phyloP scores from a whole-genome alignment of 75 land plant species.

The Isoetes taiwanensis region DNA sequence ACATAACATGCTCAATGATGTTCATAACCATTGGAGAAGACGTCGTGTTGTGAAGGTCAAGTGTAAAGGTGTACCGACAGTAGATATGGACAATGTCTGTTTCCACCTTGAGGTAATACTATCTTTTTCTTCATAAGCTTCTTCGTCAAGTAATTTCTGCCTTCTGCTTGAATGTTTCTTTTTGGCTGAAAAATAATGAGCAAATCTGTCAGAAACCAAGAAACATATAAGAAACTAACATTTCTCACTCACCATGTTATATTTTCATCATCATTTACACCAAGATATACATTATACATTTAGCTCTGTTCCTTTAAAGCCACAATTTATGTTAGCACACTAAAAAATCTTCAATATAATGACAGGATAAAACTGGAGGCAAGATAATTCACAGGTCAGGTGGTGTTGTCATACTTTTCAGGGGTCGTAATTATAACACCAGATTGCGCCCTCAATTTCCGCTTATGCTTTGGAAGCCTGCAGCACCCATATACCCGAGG shows the following conservation, averaged over 20 bases:
- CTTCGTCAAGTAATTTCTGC: not conserved
- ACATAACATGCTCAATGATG: constrained; percentile 88
- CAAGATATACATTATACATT: no score
- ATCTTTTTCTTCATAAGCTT: not conserved
- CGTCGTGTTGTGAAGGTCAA: constrained; percentile 67
- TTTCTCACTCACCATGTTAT: not conserved
- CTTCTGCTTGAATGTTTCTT: not conserved
- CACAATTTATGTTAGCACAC: not conserved
- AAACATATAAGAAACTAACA: not conserved
- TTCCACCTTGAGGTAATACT: constrained; percentile 64
- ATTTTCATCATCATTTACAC: not conserved
- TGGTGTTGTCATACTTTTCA: constrained; percentile 63
- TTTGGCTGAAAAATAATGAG: not conserved
- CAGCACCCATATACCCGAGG: constrained; percentile 70
- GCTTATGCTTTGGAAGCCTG: constrained; percentile 92
- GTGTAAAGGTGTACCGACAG: constrained; percentile 93
- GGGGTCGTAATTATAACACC: constrained; percentile 83
- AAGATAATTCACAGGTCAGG: constrained; percentile 55
- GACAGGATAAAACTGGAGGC: constrained; percentile 92
- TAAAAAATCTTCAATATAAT: not conserved
- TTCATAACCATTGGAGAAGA: constrained; percentile 87
- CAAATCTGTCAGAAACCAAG: not conserved
- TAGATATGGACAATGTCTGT: constrained; percentile 88
- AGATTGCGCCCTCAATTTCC: constrained; percentile 64
- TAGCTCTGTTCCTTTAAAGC: not conserved